Evolutionary conservation across 441 rosid genomes (phyloP).

Genomic region (Corymbia citriodora): DNA sequence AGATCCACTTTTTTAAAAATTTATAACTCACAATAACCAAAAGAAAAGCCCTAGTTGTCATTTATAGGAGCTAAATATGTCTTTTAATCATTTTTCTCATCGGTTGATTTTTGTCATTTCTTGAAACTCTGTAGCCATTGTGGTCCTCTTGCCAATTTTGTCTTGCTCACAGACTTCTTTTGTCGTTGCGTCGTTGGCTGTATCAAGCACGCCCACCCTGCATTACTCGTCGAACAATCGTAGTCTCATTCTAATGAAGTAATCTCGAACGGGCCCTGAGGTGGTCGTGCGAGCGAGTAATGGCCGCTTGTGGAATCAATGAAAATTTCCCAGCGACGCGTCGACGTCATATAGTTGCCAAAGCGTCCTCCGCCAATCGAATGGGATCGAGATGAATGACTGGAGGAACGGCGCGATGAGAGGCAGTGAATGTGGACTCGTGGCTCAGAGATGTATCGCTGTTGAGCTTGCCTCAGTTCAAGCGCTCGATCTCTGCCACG

Average conservation of each 20-base stretch:
- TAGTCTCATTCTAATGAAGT: not conserved
- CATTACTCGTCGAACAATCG: not conserved
- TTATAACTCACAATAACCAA: too few relatives aligned
- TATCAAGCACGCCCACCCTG: not conserved
- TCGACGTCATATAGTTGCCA: constrained; percentile 32
- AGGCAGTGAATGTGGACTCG: constrained; percentile 11
- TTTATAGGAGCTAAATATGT: not conserved
- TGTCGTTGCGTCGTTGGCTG: not conserved
- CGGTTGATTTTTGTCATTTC: not conserved
- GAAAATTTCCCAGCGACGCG: constrained; percentile 39
- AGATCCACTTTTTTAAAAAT: too few relatives aligned
- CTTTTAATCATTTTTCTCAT: not conserved
- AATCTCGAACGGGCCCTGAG: constrained; percentile 30
- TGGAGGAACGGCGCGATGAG: constrained; percentile 12
- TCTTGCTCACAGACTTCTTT: not conserved
- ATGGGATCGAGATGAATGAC: constrained; percentile 31
- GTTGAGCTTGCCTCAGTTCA: constrained; percentile 35
- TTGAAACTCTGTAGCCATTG: not conserved
- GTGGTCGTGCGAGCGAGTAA: constrained; percentile 48
- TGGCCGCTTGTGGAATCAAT: constrained; percentile 25
- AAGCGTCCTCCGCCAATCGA: constrained; percentile 50
- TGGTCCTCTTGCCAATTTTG: not conserved
- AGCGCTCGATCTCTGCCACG: constrained; percentile 39
- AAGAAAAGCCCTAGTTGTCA: not conserved
- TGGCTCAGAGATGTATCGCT: constrained; percentile 53